Evolutionary conservation across 2,329 filamentous ascomycete species (phyloP).

Genomic region (Xylaria digitata): DNA sequence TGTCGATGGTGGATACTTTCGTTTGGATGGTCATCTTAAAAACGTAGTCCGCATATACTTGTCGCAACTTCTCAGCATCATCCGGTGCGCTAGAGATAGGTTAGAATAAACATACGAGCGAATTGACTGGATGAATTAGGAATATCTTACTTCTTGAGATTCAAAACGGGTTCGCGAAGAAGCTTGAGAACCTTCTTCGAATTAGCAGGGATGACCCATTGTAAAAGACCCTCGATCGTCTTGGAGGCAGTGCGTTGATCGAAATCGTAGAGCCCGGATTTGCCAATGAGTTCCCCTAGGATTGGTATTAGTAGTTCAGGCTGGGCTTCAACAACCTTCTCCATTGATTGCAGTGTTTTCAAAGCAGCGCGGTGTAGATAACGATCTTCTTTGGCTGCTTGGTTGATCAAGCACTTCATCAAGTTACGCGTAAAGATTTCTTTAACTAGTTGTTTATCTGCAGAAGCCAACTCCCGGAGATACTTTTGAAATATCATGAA

Average conservation of each 20-base stretch:
- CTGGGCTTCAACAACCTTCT: constrained; percentile 70
- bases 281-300: constrained; percentile 74
- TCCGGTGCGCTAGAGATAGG: constrained; percentile 44
- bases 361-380: constrained; percentile 83
- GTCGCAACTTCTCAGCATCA: constrained; percentile 57
- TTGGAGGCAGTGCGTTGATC: constrained; percentile 88
- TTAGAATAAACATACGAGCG: constrained; percentile 49
- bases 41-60: constrained; percentile 65
- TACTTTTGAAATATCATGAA: constrained; percentile 88
- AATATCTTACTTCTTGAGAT: constrained; percentile 50
- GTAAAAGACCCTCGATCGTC: constrained; percentile 80
- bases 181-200: constrained; percentile 64
- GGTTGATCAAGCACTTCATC: constrained; percentile 83
- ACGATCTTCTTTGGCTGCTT: constrained; percentile 79
- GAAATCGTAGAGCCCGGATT: constrained; percentile 79
- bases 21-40: constrained; percentile 61
- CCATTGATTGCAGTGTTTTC: constrained; percentile 78
- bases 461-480: constrained; percentile 63
- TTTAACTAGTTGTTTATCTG: constrained; percentile 61
- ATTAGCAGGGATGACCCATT: constrained; percentile 67
- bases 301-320: constrained; percentile 70
- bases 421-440: constrained; percentile 85
- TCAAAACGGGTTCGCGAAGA: constrained; percentile 58
- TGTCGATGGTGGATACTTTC: constrained; percentile 46
- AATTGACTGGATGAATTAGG: background rate